Conservation (phyloP, 306 rosid species). For the Parietaria judaica region DNA sequence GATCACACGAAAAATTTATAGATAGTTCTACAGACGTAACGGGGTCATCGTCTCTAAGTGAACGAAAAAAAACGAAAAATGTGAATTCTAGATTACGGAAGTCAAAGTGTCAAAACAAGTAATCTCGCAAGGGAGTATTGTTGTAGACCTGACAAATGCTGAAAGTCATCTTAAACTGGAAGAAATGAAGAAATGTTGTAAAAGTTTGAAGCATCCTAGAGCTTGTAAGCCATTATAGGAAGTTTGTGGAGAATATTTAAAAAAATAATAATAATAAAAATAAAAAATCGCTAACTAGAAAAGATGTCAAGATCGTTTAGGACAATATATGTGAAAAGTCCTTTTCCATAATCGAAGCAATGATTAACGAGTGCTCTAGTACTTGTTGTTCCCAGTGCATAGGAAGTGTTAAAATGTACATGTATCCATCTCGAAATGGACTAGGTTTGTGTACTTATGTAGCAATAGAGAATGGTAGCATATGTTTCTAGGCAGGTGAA, state of each 20-base stretch:
- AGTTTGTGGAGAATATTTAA: background rate
- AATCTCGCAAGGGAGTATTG: background rate
- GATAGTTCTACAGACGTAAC: background rate
- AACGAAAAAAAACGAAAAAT: conserved; percentile 1
- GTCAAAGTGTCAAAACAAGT: background rate
- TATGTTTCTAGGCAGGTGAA: background rate
- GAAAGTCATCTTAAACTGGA: background rate
- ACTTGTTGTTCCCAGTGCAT: background rate
- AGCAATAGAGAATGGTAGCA: background rate
- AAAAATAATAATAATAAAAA: background rate
- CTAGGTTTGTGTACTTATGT: background rate
- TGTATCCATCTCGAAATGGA: background rate
- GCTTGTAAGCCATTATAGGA: background rate
- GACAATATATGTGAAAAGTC: background rate
- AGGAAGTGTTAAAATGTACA: background rate
- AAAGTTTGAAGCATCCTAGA: background rate
- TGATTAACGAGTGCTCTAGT: background rate
- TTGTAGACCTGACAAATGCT: background rate
- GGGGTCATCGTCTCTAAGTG: background rate
- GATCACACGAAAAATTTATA: background rate
- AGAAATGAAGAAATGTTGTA: background rate
- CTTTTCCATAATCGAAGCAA: background rate
- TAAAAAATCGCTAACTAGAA: background rate
- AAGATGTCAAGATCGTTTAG: background rate
- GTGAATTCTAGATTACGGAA: background rate